Conservation (phyloP, 1,139 yeast genomes). For the Suhomyces atakaporum region DNA sequence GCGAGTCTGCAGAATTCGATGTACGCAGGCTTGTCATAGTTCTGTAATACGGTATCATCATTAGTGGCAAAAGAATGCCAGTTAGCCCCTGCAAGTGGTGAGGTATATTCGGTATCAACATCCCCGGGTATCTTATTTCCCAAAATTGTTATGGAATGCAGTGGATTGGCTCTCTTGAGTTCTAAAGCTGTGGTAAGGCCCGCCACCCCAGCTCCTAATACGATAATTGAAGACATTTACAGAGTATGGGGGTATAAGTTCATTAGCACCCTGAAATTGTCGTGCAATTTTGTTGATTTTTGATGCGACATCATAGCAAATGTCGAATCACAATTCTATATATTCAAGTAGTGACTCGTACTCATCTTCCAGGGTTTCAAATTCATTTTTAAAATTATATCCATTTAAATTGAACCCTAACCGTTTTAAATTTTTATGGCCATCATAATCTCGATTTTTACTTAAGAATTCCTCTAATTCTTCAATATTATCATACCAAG, state of each 20-base stretch:
- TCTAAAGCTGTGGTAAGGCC: slow-evolving; percentile 44
- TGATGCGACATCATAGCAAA: background rate
- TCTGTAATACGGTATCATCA: slow-evolving; percentile 34
- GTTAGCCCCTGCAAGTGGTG: slow-evolving; percentile 49
- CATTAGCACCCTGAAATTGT: background rate
- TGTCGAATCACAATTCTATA: slow-evolving; percentile 18
- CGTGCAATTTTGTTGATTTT: background rate
- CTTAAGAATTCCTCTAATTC: slow-evolving; percentile 17
- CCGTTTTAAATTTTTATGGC: slow-evolving; percentile 17
- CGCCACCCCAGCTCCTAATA: slow-evolving; percentile 45
- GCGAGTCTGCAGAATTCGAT: slow-evolving; percentile 41
- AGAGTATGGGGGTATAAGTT: background rate
- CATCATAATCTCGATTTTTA: slow-evolving; percentile 11
- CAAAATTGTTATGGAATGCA: slow-evolving; percentile 29
- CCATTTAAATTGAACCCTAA: slow-evolving; percentile 26
- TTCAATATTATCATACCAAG: slow-evolving; percentile 22
- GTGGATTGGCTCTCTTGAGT: slow-evolving; percentile 25
- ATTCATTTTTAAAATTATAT: slow-evolving; percentile 8
- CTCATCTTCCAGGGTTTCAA: slow-evolving; percentile 19
- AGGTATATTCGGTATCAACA: slow-evolving; percentile 35
- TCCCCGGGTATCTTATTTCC: slow-evolving; percentile 45
- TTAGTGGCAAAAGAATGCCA: slow-evolving; percentile 48
- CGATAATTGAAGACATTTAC: slow-evolving; percentile 20
- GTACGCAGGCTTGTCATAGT: slow-evolving; percentile 44
- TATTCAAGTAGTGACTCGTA: slow-evolving; percentile 23